Evolutionary conservation across 164 flowering plant species (phyloP).

Genomic region (Liriodendron chinense): DNA sequence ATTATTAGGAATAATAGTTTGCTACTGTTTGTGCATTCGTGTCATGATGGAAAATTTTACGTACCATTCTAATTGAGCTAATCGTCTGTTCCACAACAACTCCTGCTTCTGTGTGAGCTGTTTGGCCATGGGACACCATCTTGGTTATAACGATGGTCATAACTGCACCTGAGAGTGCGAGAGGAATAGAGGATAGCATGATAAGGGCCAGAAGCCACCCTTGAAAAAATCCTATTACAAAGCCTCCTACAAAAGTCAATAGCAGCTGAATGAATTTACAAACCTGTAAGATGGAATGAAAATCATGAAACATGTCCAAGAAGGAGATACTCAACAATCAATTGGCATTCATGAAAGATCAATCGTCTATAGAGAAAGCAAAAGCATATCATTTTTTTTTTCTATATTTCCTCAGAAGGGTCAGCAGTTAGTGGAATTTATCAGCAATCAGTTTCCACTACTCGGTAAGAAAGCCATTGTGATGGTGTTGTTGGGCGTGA

Average conservation of each 20-base stretch:
- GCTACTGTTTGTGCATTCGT: background rate
- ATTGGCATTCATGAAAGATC: background rate
- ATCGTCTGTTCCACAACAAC: slow-evolving; percentile 46
- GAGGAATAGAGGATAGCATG: slow-evolving; percentile 31
- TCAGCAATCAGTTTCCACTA: too few relatives aligned
- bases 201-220: slow-evolving; percentile 55
- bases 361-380: too few relatives aligned
- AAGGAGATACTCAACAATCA: background rate
- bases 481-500: too few relatives aligned
- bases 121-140: slow-evolving; percentile 42
- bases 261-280: slow-evolving; percentile 43
- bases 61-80: slow-evolving; percentile 50
- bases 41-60: slow-evolving; percentile 1
- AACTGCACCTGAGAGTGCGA: slow-evolving; percentile 35
- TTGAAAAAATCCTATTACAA: slow-evolving; percentile 35
- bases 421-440: too few relatives aligned
- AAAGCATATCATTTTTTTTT: too few relatives aligned
- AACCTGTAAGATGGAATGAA: slow-evolving; percentile 26
- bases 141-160: slow-evolving; percentile 29
- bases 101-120: slow-evolving; percentile 40
- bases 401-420: too few relatives aligned
- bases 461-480: too few relatives aligned
- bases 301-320: background rate
- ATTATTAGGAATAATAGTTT: too few relatives aligned
- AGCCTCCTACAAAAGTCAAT: slow-evolving; percentile 47